phyloP scores from a whole-genome alignment of 2,329 filamentous ascomycete species.

The Colletotrichum orbiculare region DNA sequence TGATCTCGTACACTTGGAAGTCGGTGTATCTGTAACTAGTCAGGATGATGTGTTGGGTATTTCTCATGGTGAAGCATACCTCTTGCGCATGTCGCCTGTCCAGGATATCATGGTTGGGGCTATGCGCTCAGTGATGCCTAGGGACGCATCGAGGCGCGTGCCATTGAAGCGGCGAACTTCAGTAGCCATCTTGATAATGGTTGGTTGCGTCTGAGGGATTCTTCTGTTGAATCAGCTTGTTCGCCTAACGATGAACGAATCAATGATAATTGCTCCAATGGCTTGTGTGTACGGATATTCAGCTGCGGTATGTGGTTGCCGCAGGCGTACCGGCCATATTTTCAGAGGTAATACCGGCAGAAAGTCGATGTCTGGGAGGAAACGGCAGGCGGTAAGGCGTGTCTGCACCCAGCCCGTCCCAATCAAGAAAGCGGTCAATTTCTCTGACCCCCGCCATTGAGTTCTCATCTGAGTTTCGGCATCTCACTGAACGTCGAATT shows the following conservation, averaged over 20 bases:
- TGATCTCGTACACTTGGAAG: constrained; percentile 92
- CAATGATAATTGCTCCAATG: background rate
- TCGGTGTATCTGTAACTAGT: constrained; percentile 77
- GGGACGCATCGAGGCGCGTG: constrained; percentile 33
- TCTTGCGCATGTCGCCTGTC: constrained; percentile 38
- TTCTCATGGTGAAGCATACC: constrained; percentile 1
- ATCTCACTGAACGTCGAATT: background rate
- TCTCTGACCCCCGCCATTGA: background rate
- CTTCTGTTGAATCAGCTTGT: background rate
- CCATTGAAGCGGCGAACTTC: constrained; percentile 30
- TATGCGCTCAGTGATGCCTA: constrained; percentile 38
- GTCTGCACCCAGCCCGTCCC: accelerated
- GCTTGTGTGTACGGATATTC: constrained; percentile 8
- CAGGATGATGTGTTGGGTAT: background rate
- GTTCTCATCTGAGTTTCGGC: constrained; percentile 15
- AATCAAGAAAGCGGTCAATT: constrained; percentile 10
- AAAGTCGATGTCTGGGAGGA: background rate
- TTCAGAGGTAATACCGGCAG: constrained; percentile 31
- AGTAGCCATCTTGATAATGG: constrained; percentile 4
- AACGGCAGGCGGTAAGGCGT: constrained; percentile 1
- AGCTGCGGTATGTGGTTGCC: constrained; percentile 1
- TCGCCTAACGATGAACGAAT: background rate
- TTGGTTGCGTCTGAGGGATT: background rate
- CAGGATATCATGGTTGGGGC: constrained; percentile 36
- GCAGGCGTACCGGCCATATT: constrained; percentile 32